A percentile compares a stretch with the other conserved stretches of the same genome.
These are phyloP conservation scores for Mycena polygramma DNA, from an alignment of 768 basidiomycete genomes.

Conservation along the genomic window DNA sequence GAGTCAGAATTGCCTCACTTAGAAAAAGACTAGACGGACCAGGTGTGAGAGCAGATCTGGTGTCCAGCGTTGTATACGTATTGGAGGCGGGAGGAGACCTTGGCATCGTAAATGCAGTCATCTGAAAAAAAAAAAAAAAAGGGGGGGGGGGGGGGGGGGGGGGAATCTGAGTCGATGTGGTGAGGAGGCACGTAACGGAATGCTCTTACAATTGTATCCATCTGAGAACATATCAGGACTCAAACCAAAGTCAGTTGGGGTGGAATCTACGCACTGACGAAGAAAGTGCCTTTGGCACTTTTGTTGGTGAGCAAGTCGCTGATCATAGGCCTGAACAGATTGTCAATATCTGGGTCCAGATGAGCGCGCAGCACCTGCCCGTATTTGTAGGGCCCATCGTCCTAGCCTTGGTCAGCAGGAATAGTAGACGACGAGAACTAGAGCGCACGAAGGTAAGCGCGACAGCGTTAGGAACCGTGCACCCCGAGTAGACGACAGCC, in stretches of 20 bases:
- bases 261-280: conserved; percentile 42
- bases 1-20: too few relatives aligned
- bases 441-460: conserved; percentile 15
- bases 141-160: too few relatives aligned
- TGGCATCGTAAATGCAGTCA: conserved; percentile 46
- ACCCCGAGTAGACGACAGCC: conserved; percentile 10
- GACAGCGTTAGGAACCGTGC: conserved; percentile 5
- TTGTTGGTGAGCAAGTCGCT: conserved; percentile 19
- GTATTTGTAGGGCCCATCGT: conserved; percentile 44
- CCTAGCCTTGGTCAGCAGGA: conserved; percentile 28
- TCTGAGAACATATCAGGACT: conserved; percentile 14
- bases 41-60: conserved; percentile 51
- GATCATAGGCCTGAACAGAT: background rate
- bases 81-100: conserved; percentile 39
- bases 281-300: conserved; percentile 52
- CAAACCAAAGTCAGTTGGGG: background rate
- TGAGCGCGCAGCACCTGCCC: conserved; percentile 1
- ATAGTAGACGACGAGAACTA: background rate
- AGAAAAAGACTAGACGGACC: background rate
- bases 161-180: too few relatives aligned
- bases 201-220: conserved; percentile 38
- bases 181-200: too few relatives aligned
- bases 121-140: conserved; percentile 31
- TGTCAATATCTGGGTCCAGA: background rate
- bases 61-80: conserved; percentile 46